A percentile compares a stretch with the other conserved stretches of the same genome.
Evolutionary conservation across 2,329 filamentous ascomycete species (phyloP).

Genomic region (Canariomyces notabilis): DNA sequence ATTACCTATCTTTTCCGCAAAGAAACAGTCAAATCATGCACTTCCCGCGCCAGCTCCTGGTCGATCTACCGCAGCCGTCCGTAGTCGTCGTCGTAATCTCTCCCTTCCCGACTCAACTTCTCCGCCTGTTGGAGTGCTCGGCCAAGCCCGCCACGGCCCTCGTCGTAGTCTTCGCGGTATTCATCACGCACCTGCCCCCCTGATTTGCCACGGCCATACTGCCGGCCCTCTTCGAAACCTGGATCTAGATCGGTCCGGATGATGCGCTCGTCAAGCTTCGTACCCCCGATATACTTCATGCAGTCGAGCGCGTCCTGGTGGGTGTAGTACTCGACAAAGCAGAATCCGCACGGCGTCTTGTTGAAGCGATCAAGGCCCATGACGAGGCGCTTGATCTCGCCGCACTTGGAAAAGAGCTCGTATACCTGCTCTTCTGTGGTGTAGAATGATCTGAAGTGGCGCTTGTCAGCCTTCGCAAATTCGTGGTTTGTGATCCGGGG

Average conservation of each 20-base stretch:
- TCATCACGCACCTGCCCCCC: constrained; percentile 96
- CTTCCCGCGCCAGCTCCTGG: background rate
- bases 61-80: constrained; percentile 21
- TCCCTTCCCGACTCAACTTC: constrained; percentile 25
- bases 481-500: background rate
- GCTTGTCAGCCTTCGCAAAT: background rate
- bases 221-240: constrained; percentile 90
- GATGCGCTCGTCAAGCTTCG: constrained; percentile 94
- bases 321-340: constrained; percentile 98
- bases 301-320: constrained; percentile 96
- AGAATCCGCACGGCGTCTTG: constrained; percentile 98
- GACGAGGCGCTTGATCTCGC: constrained; percentile 94
- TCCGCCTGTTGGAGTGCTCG: constrained; percentile 60
- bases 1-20: constrained; percentile 6
- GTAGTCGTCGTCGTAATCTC: constrained; percentile 19
- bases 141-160: constrained; percentile 85
- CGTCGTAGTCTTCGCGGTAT: constrained; percentile 95
- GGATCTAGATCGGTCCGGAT: constrained; percentile 94
- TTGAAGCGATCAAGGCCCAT: constrained; percentile 97
- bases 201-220: constrained; percentile 93
- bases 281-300: constrained; percentile 97
- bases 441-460: constrained; percentile 71
- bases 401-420: constrained; percentile 91
- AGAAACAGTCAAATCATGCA: background rate
- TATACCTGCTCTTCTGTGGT: constrained; percentile 99